Base-by-base conservation (phyloP, 306 rosid genomes). In the Trichosanthes truncata region DNA sequence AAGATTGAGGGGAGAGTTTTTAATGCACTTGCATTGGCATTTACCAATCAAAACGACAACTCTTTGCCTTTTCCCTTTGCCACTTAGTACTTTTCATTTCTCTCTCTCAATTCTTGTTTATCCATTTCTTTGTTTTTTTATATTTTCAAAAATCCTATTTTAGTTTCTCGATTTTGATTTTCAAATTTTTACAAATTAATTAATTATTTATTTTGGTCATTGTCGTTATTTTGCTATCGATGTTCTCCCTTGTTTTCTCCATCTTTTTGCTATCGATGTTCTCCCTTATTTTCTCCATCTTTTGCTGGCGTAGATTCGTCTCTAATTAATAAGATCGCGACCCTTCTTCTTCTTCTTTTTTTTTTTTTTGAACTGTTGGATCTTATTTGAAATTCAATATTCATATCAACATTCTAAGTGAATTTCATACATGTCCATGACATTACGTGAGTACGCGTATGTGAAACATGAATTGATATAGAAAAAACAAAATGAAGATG, bases 21-120 rank as follows among this genome's bases (percentile, higher is more conserved):
- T 13, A 72, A 45, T 72, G 57, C 59, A 3, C 41, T 43, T 72
- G 57, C 9, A 7, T 46, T 71, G 40, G 6, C 51, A 41, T 9
- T 17, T 45, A n/a, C 9, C 7, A 57, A 38, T 43, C 74, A 67
- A 67, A 61, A 67, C 51, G 74, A 67, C 74, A 20, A 67, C 74
- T 67, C 74, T 18, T 40, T 40, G 31, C 51, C 74, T 68, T 68
- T 68, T 68, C 10, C 52, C 52, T 67, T 67, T 67, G 74, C 26
- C 23, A 21, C 75, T 68, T 66, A 38, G 74, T 66, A 66, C 74
- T 68, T 68, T 68, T 68, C 75, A n/a, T 68, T 48, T 9, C 17
- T 40, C 51, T 43, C n/a, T 18, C 4, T 57, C 9, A 11, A 45
- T 5, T 25, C 59, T 74, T 29, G 21, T 48, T 48, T 36, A 66